Conservation (phyloP, 2,329 filamentous ascomycete genomes). For the Ceratocystis smalleyi region DNA sequence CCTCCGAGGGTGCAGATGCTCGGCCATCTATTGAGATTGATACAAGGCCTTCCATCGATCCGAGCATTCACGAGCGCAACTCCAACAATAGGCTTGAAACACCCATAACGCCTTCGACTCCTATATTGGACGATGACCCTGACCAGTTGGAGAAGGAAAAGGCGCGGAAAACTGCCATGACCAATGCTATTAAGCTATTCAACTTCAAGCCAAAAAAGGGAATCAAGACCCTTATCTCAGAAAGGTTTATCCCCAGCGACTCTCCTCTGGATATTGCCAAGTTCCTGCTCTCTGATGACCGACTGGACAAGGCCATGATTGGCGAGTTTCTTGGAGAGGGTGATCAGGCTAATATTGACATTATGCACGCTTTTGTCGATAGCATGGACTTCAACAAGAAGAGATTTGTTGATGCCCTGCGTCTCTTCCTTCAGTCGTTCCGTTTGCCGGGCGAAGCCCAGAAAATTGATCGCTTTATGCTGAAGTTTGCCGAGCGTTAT, state of each 20-base stretch:
- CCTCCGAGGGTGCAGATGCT: constrained; percentile 24
- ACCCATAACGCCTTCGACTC: constrained; percentile 40
- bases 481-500: constrained; percentile 96
- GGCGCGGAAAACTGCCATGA: constrained; percentile 79
- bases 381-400: constrained; percentile 83
- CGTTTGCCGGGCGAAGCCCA: constrained; percentile 89
- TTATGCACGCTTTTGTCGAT: constrained; percentile 97
- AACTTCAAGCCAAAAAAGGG: constrained; percentile 97
- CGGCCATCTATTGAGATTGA: constrained; percentile 31
- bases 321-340: constrained; percentile 92
- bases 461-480: constrained; percentile 98
- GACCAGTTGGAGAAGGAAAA: constrained; percentile 90
- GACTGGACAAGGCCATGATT: constrained; percentile 77
- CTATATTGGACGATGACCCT: constrained; percentile 70
- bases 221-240: constrained; percentile 65
- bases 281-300: constrained; percentile 69
- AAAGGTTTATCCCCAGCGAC: constrained; percentile 74
- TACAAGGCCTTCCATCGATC: constrained; percentile 52
- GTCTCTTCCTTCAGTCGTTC: constrained; percentile 87
- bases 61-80: constrained; percentile 38
- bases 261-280: constrained; percentile 65
- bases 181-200: constrained; percentile 78
- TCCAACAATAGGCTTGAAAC: constrained; percentile 45
- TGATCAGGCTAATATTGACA: constrained; percentile 82
- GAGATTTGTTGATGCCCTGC: constrained; percentile 80